Conservation (phyloP, 75 land plant genomes). For the Pseudotsuga menziesii region DNA sequence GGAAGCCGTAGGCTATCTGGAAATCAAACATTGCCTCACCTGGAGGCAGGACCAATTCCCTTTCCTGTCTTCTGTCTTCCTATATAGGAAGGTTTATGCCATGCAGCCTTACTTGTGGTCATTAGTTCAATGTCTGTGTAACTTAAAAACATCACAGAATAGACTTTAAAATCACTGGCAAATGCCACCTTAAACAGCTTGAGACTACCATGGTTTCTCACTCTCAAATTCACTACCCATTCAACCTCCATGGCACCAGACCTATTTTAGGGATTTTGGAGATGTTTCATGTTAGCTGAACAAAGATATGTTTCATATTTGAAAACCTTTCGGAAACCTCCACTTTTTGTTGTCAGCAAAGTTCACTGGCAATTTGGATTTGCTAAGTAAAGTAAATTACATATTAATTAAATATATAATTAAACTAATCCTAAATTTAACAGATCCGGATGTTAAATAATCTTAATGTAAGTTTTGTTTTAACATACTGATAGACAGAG, state of each 20-base stretch:
- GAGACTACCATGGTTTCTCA: not conserved
- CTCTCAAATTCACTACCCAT: not conserved
- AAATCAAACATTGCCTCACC: not conserved
- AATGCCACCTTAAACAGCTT: constrained; percentile 1
- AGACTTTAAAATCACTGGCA: not conserved
- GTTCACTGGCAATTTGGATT: not conserved
- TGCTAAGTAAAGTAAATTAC: not conserved
- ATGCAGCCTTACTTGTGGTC: not conserved
- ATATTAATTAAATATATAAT: not conserved
- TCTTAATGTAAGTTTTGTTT: not conserved
- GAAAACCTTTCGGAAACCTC: not conserved
- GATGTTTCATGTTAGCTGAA: not conserved
- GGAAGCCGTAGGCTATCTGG: not conserved
- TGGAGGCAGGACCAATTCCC: not conserved
- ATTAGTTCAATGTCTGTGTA: constrained; percentile 1
- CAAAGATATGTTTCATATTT: not conserved
- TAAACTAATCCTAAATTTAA: not conserved
- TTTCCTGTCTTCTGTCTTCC: too few relatives aligned
- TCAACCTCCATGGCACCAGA: not conserved
- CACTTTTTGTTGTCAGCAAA: not conserved
- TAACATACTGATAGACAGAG: not conserved
- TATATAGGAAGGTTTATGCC: not conserved
- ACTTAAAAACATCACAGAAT: not conserved
- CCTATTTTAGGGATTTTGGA: not conserved
- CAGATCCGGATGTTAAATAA: not conserved